Evolutionary conservation across 352 stramenopile species (phyloP).

Genomic region (Phytophthora megakarya): DNA sequence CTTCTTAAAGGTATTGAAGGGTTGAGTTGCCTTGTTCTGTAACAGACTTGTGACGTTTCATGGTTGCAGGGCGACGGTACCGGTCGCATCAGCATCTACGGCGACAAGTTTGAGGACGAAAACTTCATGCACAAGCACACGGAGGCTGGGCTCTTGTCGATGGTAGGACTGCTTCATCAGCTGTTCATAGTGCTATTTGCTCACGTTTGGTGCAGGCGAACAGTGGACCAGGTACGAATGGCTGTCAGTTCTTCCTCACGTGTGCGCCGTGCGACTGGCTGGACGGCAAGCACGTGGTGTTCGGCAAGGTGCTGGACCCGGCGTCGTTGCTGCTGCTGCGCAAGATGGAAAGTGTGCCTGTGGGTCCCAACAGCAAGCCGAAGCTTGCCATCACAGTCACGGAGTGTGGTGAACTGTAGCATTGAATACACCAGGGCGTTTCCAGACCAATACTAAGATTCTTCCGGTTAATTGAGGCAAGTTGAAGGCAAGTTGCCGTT

Average conservation of each 20-base stretch:
- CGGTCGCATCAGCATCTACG: constrained; percentile 87
- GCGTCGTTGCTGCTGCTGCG: constrained; percentile 85
- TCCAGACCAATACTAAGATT: background rate
- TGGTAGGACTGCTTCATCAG: constrained; percentile 42
- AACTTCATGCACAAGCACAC: constrained; percentile 87
- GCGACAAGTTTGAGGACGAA: constrained; percentile 87
- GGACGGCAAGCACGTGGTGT: constrained; percentile 97
- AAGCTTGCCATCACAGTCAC: constrained; percentile 88
- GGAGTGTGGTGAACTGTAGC: constrained; percentile 90
- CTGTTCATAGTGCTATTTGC: constrained; percentile 1
- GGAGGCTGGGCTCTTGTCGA: constrained; percentile 79
- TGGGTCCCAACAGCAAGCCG: constrained; percentile 83
- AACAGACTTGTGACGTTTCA: constrained; percentile 4
- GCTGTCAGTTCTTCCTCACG: constrained; percentile 96
- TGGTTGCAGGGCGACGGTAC: constrained; percentile 74
- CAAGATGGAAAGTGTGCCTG: constrained; percentile 92
- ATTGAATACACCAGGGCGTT: background rate
- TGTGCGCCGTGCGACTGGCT: constrained; percentile 94
- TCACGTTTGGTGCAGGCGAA: constrained; percentile 76
- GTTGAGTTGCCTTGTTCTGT: too few relatives aligned
- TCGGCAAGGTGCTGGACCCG: constrained; percentile 92
- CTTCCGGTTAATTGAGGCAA: background rate
- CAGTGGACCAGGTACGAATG: constrained; percentile 93
- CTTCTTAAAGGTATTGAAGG: constrained; percentile 84
- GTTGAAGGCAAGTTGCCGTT: background rate